A percentile compares a stretch with the other conserved stretches of the same genome.
phyloP scores from a whole-genome alignment of 805 yeast genomes.

The Yarrowia sp. region DNA sequence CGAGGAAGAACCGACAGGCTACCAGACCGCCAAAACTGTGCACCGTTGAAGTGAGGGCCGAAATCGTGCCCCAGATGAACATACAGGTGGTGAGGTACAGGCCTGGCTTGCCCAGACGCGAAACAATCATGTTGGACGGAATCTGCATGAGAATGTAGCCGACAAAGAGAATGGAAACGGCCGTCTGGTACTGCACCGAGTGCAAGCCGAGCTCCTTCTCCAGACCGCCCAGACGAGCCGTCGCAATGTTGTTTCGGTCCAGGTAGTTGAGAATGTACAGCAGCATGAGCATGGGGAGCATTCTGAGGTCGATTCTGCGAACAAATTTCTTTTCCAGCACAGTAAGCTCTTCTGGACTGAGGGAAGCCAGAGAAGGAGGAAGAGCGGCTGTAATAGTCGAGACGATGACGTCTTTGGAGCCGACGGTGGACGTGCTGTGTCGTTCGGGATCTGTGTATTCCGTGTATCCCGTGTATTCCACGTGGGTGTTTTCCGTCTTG shows the following conservation, averaged over 20 bases:
- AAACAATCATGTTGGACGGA: conserved; percentile 54
- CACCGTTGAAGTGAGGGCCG: conserved; percentile 59
- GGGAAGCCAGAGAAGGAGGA: conserved; percentile 4
- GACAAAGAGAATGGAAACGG: conserved; percentile 54
- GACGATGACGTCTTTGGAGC: conserved; percentile 10
- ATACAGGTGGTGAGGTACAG: conserved; percentile 57
- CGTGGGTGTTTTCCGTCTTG: conserved; percentile 12
- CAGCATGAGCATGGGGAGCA: conserved; percentile 47
- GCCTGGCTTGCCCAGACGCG: conserved; percentile 45
- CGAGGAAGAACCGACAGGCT: conserved; percentile 56
- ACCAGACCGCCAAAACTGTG: conserved; percentile 55
- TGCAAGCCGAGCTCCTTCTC: conserved; percentile 51
- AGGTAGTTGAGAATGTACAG: conserved; percentile 49
- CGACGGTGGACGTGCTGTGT: conserved; percentile 2
- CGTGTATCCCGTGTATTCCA: conserved; percentile 22
- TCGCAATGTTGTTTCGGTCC: conserved; percentile 52
- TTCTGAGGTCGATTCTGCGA: conserved; percentile 57
- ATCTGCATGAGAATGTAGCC: conserved; percentile 51
- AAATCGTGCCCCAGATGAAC: conserved; percentile 59
- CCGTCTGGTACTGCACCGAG: conserved; percentile 54
- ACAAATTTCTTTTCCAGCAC: conserved; percentile 55
- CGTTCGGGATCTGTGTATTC: conserved; percentile 7
- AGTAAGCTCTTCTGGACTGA: conserved; percentile 3
- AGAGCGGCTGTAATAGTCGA: conserved; percentile 13
- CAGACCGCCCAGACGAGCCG: conserved; percentile 50